Evolutionary conservation across 176 grass and related monocot genomes (phyloP).

Genomic region (Juncus inflexus): DNA sequence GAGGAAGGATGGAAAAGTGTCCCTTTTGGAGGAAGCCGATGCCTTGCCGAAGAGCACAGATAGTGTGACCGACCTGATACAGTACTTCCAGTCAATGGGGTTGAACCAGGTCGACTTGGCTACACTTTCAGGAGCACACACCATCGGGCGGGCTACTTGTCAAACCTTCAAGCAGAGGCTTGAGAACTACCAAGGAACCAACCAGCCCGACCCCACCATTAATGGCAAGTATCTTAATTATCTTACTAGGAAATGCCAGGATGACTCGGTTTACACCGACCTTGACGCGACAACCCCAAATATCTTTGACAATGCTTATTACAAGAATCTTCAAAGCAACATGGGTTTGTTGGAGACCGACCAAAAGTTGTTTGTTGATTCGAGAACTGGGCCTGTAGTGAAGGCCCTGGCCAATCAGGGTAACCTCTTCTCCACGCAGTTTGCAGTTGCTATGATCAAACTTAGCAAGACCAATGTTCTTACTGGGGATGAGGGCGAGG

Average conservation of each 20-base stretch:
- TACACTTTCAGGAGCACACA: conserved; percentile 70
- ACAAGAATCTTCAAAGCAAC: conserved; percentile 47
- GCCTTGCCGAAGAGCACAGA: conserved; percentile 52
- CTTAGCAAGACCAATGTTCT: conserved; percentile 62
- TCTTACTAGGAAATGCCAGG: conserved; percentile 54
- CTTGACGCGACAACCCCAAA: conserved; percentile 66
- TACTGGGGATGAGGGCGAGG: conserved; percentile 56
- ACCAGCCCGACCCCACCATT: conserved; percentile 21
- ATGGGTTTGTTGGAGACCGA: conserved; percentile 63
- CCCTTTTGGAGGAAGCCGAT: conserved; percentile 36
- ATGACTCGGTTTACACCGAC: conserved; percentile 40
- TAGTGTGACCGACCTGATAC: conserved; percentile 57
- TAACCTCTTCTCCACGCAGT: conserved; percentile 40
- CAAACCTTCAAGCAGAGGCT: conserved; percentile 44
- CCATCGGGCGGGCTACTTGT: conserved; percentile 64
- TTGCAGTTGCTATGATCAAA: conserved; percentile 53
- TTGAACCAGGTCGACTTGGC: conserved; percentile 59
- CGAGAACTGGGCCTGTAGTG: conserved; percentile 42
- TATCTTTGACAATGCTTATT: conserved; percentile 57
- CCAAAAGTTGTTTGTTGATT: conserved; percentile 49
- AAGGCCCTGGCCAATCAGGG: conserved; percentile 14
- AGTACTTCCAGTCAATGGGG: conserved; percentile 59
- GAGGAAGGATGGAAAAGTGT: conserved; percentile 48
- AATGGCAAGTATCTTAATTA: conserved; percentile 41
- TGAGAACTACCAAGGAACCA: conserved; percentile 21